Evolutionary conservation across 305 asterid genomes (phyloP).

Genomic region (Salvia sclarea): DNA sequence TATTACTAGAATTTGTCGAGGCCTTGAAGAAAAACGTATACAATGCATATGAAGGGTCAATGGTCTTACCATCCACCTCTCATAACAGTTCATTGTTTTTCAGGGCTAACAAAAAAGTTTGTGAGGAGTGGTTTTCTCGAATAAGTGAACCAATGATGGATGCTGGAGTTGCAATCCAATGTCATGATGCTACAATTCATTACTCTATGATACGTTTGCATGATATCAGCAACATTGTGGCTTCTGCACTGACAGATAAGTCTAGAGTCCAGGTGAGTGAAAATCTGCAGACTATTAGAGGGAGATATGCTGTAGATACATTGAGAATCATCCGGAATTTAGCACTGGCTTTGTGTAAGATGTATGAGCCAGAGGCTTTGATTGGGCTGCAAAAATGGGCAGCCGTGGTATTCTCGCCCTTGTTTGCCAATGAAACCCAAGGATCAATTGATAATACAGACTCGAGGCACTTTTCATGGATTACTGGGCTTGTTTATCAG

Average conservation of each 20-base stretch:
- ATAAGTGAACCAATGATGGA: slow-evolving; percentile 99
- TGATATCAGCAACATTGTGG: slow-evolving; percentile 65
- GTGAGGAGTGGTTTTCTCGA: slow-evolving; percentile 99
- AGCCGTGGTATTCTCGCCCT: slow-evolving; percentile 62
- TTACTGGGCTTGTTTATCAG: slow-evolving; percentile 88
- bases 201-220: slow-evolving; percentile 72
- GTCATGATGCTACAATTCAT: slow-evolving; percentile 85
- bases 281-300: slow-evolving; percentile 58
- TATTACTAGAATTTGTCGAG: slow-evolving; percentile 96
- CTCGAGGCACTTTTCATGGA: slow-evolving; percentile 77
- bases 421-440: slow-evolving; percentile 67
- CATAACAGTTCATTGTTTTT: slow-evolving; percentile 84
- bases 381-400: slow-evolving; percentile 92
- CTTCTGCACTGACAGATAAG: slow-evolving; percentile 66
- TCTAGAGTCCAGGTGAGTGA: slow-evolving; percentile 71
- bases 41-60: slow-evolving; percentile 98
- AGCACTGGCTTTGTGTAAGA: slow-evolving; percentile 81
- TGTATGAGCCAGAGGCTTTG: slow-evolving; percentile 77
- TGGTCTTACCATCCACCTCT: slow-evolving; percentile 75
- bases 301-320: slow-evolving; percentile 73
- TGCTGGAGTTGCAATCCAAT: slow-evolving; percentile 94
- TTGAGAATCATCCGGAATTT: slow-evolving; percentile 60
- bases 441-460: slow-evolving; percentile 45
- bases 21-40: slow-evolving; percentile 94
- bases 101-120: slow-evolving; percentile 95